Evolutionary conservation across 2,329 filamentous ascomycete species (phyloP), one percentile per base, ranked within the genome.

Genomic region (Sclerotinia minor): DNA sequence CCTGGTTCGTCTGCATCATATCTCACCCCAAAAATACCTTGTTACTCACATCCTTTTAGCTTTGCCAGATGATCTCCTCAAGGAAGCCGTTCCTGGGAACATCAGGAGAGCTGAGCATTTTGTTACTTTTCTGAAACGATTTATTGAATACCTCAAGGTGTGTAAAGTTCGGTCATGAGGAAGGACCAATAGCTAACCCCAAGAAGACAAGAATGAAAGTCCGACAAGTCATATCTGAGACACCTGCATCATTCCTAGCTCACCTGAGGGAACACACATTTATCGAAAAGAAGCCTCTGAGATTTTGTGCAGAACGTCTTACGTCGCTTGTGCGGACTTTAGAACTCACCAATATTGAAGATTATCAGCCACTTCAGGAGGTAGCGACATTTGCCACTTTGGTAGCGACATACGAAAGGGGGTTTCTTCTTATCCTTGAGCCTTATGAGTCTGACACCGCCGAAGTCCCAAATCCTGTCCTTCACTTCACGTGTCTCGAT

Each of bases 321-420:
- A 97, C 95, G 0, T 99, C 94, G 0, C 87, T 99, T 8, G 94
- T 99, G 24, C 87, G 96, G 68, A 99, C 95, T 0, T 85, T 99
- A 21, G 95, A 99, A 78, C 87, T 99, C 68, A 96, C 94, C 44
- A 98, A 96, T 74, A 97, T 99, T 69, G 95, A 99, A 80, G 96
- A 99, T 77, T 99, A 96, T 77, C 94, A 97, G 74, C 92, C 95
- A 7, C 83, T 99, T 0, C 95, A 99, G 81, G 94, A 99, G 80
- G 94, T 99, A 9, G 96, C 96, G 26, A 97, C 93, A 0, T 99
- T 99, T 79, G 95, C 95, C 13, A 99, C 95, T 0, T 84, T 99
- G 0, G 92, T 96, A 29, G 92, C 95, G 45, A 99, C 95, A 0
- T 99, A 99, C 76, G 95, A 99, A 73, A 97, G 93, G 71, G 95